Evolutionary conservation across 371 early-diverging fungal genomes (phyloP), one percentile per base, ranked within the genome.

Genomic region (Blakeslea trispora): DNA sequence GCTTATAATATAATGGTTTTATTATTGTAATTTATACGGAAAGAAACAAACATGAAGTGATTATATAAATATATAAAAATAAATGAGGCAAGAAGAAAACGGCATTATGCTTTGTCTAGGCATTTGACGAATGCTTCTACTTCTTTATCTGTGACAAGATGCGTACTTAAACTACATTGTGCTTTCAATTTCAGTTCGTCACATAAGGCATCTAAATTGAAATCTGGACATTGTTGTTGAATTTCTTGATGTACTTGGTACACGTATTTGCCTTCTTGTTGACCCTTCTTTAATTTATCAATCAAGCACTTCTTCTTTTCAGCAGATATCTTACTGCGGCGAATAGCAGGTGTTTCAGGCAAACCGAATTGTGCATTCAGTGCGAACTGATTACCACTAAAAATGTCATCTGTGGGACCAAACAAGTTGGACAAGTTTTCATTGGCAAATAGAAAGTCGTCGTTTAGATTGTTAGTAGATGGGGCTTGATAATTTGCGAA

Each of bases 191-290:
- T 62, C 4, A 67, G 18, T 9, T 62, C 59, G 13, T 59, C 52
- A 51, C 67, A 62, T 32, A 67, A 53, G 34, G 50, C 40, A 48
- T 74, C 75, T 39, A 74, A 34, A 47, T 71, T 49, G 28, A 74
- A 64, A 28, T 61, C 69, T 35, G 71, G 71, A 21, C 61, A 59
- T 11, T 58, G 21, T 22, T 47, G 34, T 17, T 52, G 22, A 14
- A 63, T 55, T 28, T 63, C 55, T 55, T 52, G 63, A 48, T 64
- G 61, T 2, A 66, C 44, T 43, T 73, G 64, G 18, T 54, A 60
- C 0, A 69, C 35, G 22, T 51, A 43, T 50, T 52, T 56, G 31
- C 66, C 66, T 57, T 64, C 55, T 45, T 59, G 28, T 44, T 62
- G 57, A 1, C 60, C 65, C n/a, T 60, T 46, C 19, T 42, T 55